Evolutionary conservation across 768 basidiomycete genomes (phyloP).

Genomic region (Tulasnella calospora): DNA sequence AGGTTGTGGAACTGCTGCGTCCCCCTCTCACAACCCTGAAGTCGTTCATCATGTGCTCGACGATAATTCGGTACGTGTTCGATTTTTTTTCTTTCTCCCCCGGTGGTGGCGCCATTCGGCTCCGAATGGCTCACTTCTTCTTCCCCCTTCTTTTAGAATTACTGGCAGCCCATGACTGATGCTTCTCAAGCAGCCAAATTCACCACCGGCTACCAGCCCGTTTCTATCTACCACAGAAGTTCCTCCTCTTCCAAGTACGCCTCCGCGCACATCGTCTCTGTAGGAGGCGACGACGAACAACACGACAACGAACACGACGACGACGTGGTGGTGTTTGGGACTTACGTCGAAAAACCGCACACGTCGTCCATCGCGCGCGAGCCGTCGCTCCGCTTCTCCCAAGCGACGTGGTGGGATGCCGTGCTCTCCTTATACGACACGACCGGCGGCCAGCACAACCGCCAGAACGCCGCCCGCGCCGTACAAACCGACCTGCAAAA

Average conservation of each 20-base stretch:
- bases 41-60: neutral
- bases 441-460: too few species aligned
- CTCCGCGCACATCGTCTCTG: neutral
- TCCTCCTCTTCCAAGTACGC: neutral
- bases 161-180: neutral
- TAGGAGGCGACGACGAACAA: neutral
- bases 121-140: too few species aligned
- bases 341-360: neutral
- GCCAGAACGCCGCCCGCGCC: neutral
- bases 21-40: neutral
- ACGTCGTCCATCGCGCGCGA: neutral
- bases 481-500: neutral
- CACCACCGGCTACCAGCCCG: neutral
- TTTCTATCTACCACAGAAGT: neutral
- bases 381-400: conserved; percentile 21
- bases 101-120: too few species aligned
- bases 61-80: neutral
- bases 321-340: neutral
- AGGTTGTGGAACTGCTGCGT: too few species aligned
- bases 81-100: neutral
- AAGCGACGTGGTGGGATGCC: conserved; percentile 28
- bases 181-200: neutral
- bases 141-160: neutral
- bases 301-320: too few species aligned
- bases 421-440: conserved; percentile 17